A percentile compares a stretch with the other conserved stretches of the same genome.
Evolutionary conservation across 106 monocot species (phyloP).

Genomic region (Dendrobium officinale): DNA sequence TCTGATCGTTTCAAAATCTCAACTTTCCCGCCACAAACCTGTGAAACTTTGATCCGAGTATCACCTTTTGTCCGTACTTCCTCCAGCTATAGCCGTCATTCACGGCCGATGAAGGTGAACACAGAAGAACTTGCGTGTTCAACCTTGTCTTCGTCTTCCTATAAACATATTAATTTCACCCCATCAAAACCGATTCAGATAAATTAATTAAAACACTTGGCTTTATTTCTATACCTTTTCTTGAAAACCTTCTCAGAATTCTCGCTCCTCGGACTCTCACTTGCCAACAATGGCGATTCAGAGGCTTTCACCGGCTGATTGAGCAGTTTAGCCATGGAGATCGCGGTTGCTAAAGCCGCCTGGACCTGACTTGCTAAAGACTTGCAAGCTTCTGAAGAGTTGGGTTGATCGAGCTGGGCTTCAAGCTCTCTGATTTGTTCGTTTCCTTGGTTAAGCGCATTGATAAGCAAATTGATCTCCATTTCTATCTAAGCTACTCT

Average conservation of each 20-base stretch:
- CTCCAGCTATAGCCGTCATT: constrained; percentile 17
- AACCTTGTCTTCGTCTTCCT: background rate
- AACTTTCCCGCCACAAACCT: constrained; percentile 5
- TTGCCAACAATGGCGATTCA: constrained; percentile 6
- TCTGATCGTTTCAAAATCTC: background rate
- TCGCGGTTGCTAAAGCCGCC: constrained; percentile 13
- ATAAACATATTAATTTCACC: background rate
- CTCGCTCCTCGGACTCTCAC: constrained; percentile 13
- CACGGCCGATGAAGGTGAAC: background rate
- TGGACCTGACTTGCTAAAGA: constrained; percentile 9
- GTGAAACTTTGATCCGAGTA: constrained; percentile 13
- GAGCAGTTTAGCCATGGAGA: constrained; percentile 13
- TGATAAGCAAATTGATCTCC: constrained; percentile 14
- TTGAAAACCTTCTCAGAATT: constrained; percentile 26
- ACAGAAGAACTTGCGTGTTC: constrained; percentile 19
- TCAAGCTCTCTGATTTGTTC: constrained; percentile 31
- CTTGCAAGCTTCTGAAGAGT: constrained; percentile 8
- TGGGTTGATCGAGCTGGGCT: constrained; percentile 11
- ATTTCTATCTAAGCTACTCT: background rate
- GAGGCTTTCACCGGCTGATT: background rate
- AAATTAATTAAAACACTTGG: too few species aligned
- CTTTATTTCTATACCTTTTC: constrained; percentile 39
- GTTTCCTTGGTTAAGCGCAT: constrained; percentile 24
- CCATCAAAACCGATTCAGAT: too few species aligned
- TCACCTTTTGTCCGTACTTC: constrained; percentile 25